Base-by-base conservation (phyloP, 495 filamentous ascomycete species). In the Lasiosphaeria ovina region DNA sequence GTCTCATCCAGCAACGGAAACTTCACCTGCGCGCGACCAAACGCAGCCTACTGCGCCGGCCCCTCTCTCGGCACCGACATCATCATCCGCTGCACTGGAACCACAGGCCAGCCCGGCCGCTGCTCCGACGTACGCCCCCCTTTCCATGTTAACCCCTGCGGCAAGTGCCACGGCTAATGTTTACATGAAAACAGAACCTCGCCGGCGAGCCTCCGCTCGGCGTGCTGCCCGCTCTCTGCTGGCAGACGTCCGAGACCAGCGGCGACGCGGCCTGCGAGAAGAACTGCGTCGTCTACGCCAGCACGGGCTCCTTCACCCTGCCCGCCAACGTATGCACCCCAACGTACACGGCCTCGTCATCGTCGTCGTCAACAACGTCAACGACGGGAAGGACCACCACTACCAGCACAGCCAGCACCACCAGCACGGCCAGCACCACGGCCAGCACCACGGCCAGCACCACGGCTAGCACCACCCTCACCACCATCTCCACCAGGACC, bases 211-310 rank as follows among this genome's bases (percentile, higher is more conserved):
- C 66, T 17, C 72, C 72, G 6, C 17, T 66, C 33, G 72, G 69
- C 53, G 49, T 32, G 50, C 6, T 45, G 49, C 40, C 55, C 6
- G 65, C 67, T 35, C 62, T 54, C 33, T 74, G 72, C 69, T 70
- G 47, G 40, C 66, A 73, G 58, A 47, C 53, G 45, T 56, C 58
- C 32, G n/a, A 42, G 24, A 45, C 14, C 6, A 54, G 48, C 48
- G 72, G 72, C 51, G 62, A 72, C 38, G 72, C 70, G 44, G 69
- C 69, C 38, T 74, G 72, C 57, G 67, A 70, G 61, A 74, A 72
- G 67, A 73, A 74, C 67, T 74, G 72, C 60, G 62, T 73, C 31
- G 72, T 73, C 59, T 74, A 74, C 40, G 69, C 52, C 55, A 16
- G n/a, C 14, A 48, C 24, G 17, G 50, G 35, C 38, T 51, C 51